Evolutionary conservation across 2,329 filamentous ascomycete genomes (phyloP).

Genomic region (Hypoxylon sp.): DNA sequence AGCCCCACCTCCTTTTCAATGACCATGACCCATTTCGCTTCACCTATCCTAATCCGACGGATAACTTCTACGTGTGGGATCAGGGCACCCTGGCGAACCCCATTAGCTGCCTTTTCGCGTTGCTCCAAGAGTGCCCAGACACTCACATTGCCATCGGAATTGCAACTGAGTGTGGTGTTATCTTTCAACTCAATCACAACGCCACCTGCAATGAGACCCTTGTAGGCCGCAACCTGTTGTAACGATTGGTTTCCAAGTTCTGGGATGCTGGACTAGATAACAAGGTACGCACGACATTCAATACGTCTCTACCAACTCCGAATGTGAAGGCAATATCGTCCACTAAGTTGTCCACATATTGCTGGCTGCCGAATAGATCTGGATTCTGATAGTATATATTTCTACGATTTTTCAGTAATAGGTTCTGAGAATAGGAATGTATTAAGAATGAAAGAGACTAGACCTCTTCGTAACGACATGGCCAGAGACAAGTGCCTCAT

Average conservation of each 20-base stretch:
- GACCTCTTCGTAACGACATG: slow-evolving; percentile 73
- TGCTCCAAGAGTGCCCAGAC: not conserved
- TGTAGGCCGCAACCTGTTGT: slow-evolving; percentile 76
- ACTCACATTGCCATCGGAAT: slow-evolving; percentile 51
- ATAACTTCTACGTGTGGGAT: slow-evolving; percentile 69
- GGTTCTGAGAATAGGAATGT: not conserved
- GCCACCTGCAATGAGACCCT: slow-evolving; percentile 76
- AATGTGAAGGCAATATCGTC: slow-evolving; percentile 82
- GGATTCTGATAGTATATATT: slow-evolving; percentile 85
- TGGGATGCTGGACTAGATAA: not conserved
- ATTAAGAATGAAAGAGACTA: slow-evolving; percentile 21
- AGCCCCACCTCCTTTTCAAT: slow-evolving; percentile 80
- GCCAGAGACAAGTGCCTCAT: slow-evolving; percentile 69
- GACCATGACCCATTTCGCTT: slow-evolving; percentile 74
- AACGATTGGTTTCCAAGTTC: not conserved
- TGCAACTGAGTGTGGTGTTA: slow-evolving; percentile 50
- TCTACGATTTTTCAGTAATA: slow-evolving; percentile 58
- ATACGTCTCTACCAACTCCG: slow-evolving; percentile 69
- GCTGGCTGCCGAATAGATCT: slow-evolving; percentile 77
- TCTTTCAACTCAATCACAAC: slow-evolving; percentile 57
- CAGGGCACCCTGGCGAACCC: slow-evolving; percentile 65
- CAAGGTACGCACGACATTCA: slow-evolving; percentile 74
- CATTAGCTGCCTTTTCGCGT: slow-evolving; percentile 27
- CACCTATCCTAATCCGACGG: slow-evolving; percentile 62
- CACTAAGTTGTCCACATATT: slow-evolving; percentile 76